Evolutionary conservation across 2,329 filamentous ascomycete species (phyloP).

Genomic region (Microdochium bolleyi): DNA sequence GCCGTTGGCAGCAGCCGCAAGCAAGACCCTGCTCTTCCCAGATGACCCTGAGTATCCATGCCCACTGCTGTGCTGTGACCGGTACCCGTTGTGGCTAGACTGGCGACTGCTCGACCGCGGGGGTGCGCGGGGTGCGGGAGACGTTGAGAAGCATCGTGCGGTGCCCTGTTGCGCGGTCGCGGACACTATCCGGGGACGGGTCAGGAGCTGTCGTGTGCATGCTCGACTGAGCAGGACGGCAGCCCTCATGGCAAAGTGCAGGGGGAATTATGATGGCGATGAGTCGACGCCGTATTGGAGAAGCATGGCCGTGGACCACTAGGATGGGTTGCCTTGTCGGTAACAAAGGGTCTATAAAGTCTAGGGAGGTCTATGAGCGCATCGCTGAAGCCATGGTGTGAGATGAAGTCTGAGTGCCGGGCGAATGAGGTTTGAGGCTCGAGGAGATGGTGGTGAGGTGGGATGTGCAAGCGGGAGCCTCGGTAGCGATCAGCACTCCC

Average conservation of each 20-base stretch:
- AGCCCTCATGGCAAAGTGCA: constrained; percentile 33
- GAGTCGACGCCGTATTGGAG: background rate
- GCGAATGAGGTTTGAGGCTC: background rate
- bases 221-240: constrained; percentile 33
- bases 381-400: background rate
- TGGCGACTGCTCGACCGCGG: constrained; percentile 5
- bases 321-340: background rate
- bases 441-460: background rate
- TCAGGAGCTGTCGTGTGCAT: constrained; percentile 23
- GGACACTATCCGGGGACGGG: constrained; percentile 14
- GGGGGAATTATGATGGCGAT: background rate
- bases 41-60: constrained; percentile 4
- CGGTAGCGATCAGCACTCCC: background rate
- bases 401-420: background rate
- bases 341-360: background rate
- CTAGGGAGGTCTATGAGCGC: too few species aligned
- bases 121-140: constrained; percentile 8
- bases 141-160: constrained; percentile 15
- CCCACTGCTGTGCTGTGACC: constrained; percentile 7
- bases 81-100: constrained; percentile 9
- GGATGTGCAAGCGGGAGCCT: background rate
- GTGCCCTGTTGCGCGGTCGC: constrained; percentile 15
- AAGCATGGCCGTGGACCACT: background rate
- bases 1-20: constrained; percentile 28
- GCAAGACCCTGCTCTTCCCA: constrained; percentile 21